Base-by-base conservation (phyloP, 371 early-diverging fungal genomes). In the Umbelopsis sp. region DNA sequence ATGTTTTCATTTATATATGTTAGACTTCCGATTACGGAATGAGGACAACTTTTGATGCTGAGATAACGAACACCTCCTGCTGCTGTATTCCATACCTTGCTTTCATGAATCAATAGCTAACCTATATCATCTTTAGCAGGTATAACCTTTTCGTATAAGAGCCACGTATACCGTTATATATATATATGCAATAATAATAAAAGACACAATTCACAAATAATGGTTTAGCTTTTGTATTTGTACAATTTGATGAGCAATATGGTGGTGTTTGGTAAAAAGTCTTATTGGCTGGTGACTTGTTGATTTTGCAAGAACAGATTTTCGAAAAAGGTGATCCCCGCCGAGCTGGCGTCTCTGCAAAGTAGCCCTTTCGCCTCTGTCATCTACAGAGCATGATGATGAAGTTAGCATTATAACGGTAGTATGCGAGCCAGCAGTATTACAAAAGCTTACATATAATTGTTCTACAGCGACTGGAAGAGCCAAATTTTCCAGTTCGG, bases 261-360 rank as follows among this genome's bases (percentile, higher is more conserved):
- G 29, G 29, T 29, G 29, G 4, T 29, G 29, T 29, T 29, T 29
- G 29, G 29, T 1, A 29, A 29, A 48, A 11, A 37, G 37, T n/a
- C 10, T 14, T 41, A 64, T n/a, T 10, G 50, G 12, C 12, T 51
- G 52, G 24, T 8, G 52, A 51, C 12, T 22, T 51, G 29, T 29
- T 57, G 57, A 29, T 29, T 35, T 32, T 44, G 29, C 65, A 76
- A 64, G 67, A 88, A 83, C 37, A 88, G 57, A 71, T 96, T 96
- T 53, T 87, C 89, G 71, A 92, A 95, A 77, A 92, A 97, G 22
- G 88, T 79, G 44, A 96, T 70, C 0, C 96, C 95, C 69, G 92
- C 89, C 1, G 94, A 86, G 3, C 89, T 89, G 66, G 96, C 93
- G 74, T 97, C 97, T 53, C 95, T 86, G 74, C 97, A 97, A 18